phyloP scores from a whole-genome alignment of 768 basidiomycete species.

The Mycena rebaudengoi region DNA sequence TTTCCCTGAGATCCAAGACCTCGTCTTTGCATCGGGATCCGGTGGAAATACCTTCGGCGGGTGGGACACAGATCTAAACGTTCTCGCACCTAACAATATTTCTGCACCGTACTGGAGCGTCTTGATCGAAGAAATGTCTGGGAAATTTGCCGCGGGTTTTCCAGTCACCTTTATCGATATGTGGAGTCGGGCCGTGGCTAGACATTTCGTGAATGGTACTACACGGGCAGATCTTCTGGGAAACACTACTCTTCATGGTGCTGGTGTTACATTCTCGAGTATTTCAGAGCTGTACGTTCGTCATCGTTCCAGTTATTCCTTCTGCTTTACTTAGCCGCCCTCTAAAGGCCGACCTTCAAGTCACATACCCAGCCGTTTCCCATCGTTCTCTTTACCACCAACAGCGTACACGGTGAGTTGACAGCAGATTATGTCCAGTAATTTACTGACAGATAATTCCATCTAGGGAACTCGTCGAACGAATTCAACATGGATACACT shows the following conservation, averaged over 20 bases:
- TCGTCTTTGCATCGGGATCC: slow-evolving; percentile 36
- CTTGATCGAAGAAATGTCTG: slow-evolving; percentile 35
- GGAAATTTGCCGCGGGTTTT: slow-evolving; percentile 43
- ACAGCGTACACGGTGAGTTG: neutral
- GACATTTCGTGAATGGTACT: slow-evolving; percentile 63
- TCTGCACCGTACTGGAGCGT: slow-evolving; percentile 21
- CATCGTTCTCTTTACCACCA: slow-evolving; percentile 42
- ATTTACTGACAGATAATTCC: slow-evolving; percentile 43
- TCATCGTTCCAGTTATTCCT: neutral
- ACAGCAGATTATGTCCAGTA: neutral
- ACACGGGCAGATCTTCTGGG: slow-evolving; percentile 49
- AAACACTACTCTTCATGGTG: slow-evolving; percentile 49
- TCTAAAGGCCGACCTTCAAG: slow-evolving; percentile 42
- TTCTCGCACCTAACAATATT: slow-evolving; percentile 30
- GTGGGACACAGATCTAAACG: slow-evolving; percentile 39
- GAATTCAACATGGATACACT: neutral
- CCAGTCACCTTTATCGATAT: slow-evolving; percentile 19
- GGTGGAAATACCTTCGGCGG: slow-evolving; percentile 36
- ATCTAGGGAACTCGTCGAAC: slow-evolving; percentile 28
- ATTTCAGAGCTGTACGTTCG: slow-evolving; percentile 31
- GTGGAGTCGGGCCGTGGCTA: slow-evolving; percentile 40
- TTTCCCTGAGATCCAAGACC: slow-evolving; percentile 47
- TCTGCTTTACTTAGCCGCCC: neutral
- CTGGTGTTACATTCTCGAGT: slow-evolving; percentile 55
- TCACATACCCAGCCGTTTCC: slow-evolving; percentile 55